Conservation (phyloP, 2,329 filamentous ascomycete species). For the Ascocoryne sarcoides region DNA sequence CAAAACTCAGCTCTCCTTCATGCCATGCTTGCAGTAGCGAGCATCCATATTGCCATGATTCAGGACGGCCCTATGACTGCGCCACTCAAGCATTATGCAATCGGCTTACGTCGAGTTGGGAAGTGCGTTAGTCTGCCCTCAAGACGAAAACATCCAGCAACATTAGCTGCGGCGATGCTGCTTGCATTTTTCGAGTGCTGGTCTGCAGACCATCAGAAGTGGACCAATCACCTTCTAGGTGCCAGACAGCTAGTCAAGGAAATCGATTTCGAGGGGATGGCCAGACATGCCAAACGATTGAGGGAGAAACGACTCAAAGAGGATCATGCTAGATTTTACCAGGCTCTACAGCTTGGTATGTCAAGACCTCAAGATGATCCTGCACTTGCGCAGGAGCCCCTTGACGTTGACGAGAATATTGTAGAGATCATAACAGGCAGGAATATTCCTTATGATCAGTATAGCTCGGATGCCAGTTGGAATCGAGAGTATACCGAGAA, state of each 20-base stretch:
- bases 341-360: constrained; percentile 17
- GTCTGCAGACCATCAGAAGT: constrained; percentile 89
- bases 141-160: constrained; percentile 66
- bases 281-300: constrained; percentile 58
- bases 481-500: constrained; percentile 26
- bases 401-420: constrained; percentile 45
- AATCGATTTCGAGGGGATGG: constrained; percentile 68
- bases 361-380: constrained; percentile 24
- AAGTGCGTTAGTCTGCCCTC: constrained; percentile 62
- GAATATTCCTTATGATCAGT: constrained; percentile 48
- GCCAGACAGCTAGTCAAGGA: constrained; percentile 75
- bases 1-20: constrained; percentile 82
- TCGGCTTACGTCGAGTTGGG: constrained; percentile 70
- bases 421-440: constrained; percentile 50
- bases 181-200: constrained; percentile 91
- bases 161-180: constrained; percentile 78
- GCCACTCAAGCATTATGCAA: constrained; percentile 86
- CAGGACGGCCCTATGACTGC: constrained; percentile 66
- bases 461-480: constrained; percentile 18
- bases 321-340: constrained; percentile 10
- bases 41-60: constrained; percentile 78
- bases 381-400: not conserved
- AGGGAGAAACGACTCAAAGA: constrained; percentile 33
- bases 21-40: constrained; percentile 79
- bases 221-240: constrained; percentile 86